Percentiles rank a stretch among this genome's conserved stretches.
phyloP scores from a whole-genome alignment of 805 yeast species.

The Yueomyces sp. region DNA sequence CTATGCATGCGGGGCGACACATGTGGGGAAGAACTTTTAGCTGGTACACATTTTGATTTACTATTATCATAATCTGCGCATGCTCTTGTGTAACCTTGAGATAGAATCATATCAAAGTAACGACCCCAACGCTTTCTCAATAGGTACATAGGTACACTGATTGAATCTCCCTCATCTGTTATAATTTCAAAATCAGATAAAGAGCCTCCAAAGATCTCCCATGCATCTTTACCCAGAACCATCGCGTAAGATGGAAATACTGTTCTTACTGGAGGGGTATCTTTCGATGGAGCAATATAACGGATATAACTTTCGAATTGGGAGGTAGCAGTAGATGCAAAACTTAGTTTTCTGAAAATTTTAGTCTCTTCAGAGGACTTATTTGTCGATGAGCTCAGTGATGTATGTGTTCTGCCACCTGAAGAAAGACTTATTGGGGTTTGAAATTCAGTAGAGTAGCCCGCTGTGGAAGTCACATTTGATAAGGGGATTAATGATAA shows the following conservation, averaged over 20 bases:
- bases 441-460: neutral
- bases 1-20: neutral
- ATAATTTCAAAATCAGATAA: constrained; percentile 63
- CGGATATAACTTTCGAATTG: constrained; percentile 58
- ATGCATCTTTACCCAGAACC: constrained; percentile 62
- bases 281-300: constrained; percentile 59
- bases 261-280: constrained; percentile 42
- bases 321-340: constrained; percentile 10
- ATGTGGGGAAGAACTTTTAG: neutral
- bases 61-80: constrained; percentile 14
- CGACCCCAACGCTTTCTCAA: constrained; percentile 69
- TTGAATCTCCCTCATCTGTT: constrained; percentile 50
- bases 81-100: constrained; percentile 53
- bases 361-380: neutral
- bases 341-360: constrained; percentile 4
- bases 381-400: neutral
- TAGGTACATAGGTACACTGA: constrained; percentile 47
- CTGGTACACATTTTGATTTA: neutral
- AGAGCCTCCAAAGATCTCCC: constrained; percentile 49
- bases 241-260: constrained; percentile 69
- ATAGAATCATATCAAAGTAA: constrained; percentile 46
- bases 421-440: neutral
- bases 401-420: neutral
- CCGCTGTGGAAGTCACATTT: constrained; percentile 31
- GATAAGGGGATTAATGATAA: constrained; percentile 42